Conservation (phyloP, 345 rosid genomes). For the Psidium friedrichsthalianum region DNA sequence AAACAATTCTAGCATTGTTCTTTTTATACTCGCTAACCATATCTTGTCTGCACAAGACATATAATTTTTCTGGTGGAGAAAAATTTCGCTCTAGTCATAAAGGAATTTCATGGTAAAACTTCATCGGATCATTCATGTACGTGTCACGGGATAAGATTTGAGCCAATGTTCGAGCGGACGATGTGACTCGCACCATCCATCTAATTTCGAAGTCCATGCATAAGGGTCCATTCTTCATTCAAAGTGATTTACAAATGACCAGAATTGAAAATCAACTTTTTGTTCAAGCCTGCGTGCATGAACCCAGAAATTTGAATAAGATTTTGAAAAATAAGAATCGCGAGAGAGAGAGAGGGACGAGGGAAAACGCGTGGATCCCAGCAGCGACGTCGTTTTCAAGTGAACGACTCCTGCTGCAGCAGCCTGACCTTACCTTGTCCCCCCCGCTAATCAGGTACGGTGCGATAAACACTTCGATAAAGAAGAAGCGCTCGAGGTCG, state of each 20-base stretch:
- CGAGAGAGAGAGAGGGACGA: neutral
- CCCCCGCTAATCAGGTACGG: slow-evolving; percentile 1
- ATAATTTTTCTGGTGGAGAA: rapidly evolving
- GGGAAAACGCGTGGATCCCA: slow-evolving; percentile 3
- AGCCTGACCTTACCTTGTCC: neutral
- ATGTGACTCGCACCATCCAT: no score
- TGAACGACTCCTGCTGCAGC: no score
- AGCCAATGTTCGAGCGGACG: rapidly evolving
- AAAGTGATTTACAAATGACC: no score
- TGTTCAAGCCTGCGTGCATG: no score
- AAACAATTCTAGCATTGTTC: neutral
- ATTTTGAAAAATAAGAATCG: neutral
- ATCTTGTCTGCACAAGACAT: no score
- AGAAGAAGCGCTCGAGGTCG: neutral
- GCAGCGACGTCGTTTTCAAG: neutral
- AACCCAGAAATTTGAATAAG: neutral
- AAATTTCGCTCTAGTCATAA: neutral
- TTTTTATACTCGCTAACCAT: neutral
- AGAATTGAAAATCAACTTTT: no score
- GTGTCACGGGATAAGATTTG: rapidly evolving
- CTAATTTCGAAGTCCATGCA: no score
- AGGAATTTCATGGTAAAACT: neutral
- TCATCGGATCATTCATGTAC: neutral
- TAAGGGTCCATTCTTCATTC: no score
- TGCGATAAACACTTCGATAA: neutral